Percentiles rank a stretch among this genome's conserved stretches.
These are phyloP conservation scores for Globisporangium radiosum DNA, from an alignment of 352 stramenopile genomes.

Conservation along the genomic window DNA sequence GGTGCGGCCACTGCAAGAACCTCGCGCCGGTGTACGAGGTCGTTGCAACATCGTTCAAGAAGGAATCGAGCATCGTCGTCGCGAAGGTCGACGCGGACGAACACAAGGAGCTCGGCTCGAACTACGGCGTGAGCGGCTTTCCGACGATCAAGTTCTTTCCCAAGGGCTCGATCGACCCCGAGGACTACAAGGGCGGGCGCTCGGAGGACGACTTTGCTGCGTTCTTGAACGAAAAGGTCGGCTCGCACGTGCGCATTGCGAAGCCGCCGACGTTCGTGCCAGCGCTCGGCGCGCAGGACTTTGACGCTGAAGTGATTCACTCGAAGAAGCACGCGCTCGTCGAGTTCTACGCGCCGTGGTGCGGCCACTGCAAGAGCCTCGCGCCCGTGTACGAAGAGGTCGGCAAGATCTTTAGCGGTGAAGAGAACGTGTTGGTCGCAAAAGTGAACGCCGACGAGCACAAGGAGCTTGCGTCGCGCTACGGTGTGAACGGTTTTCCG, in stretches of 20 bases:
- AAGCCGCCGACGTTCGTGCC: conserved; percentile 63
- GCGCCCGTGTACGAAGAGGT: conserved; percentile 84
- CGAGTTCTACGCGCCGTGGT: conserved; percentile 18
- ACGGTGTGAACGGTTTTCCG: conserved; percentile 87
- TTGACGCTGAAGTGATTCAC: conserved; percentile 75
- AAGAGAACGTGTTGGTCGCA: conserved; percentile 76
- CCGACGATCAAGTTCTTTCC: conserved; percentile 92
- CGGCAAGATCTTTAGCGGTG: conserved; percentile 60
- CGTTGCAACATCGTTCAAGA: conserved; percentile 86
- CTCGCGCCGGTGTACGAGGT: conserved; percentile 75
- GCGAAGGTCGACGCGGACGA: conserved; percentile 89
- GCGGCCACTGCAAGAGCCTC: conserved; percentile 25
- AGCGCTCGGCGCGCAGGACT: conserved; percentile 55
- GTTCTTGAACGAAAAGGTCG: conserved; percentile 77
- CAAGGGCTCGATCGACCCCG: conserved; percentile 61
- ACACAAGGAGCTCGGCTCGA: conserved; percentile 69
- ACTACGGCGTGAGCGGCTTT: conserved; percentile 89
- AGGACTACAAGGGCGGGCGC: conserved; percentile 85
- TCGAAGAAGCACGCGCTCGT: conserved; percentile 86
- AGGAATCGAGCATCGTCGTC: conserved; percentile 75
- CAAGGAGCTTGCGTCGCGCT: conserved; percentile 51
- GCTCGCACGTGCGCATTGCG: conserved; percentile 61
- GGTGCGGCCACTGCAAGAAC: conserved; percentile 93
- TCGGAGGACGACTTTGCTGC: conserved; percentile 71
- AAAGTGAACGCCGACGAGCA: conserved; percentile 80